Conservation (phyloP, 495 filamentous ascomycete species). For the Neurospora sp. region DNA sequence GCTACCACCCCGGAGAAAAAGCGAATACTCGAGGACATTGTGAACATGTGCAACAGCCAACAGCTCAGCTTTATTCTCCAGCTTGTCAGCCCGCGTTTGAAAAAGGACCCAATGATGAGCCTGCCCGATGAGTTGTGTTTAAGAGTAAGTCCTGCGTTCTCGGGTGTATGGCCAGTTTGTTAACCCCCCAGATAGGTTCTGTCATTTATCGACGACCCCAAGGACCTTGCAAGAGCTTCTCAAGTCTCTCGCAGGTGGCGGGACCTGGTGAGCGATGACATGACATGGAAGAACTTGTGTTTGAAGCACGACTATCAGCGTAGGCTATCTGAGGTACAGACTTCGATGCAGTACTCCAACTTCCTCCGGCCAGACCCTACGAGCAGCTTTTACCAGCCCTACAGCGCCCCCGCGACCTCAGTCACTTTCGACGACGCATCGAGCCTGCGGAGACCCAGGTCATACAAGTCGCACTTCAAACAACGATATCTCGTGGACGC, state of each 20-base stretch:
- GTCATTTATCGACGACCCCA: constrained; percentile 89
- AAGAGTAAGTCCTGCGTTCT: constrained; percentile 44
- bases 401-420: constrained; percentile 5
- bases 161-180: neutral
- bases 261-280: constrained; percentile 88
- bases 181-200: constrained; percentile 50
- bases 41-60: constrained; percentile 88
- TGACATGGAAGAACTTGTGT: constrained; percentile 94
- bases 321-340: constrained; percentile 35
- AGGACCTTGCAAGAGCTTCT: constrained; percentile 80
- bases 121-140: constrained; percentile 89
- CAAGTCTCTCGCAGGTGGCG: constrained; percentile 90
- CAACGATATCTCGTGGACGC: constrained; percentile 94
- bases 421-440: constrained; percentile 30
- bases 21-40: constrained; percentile 65
- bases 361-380: constrained; percentile 12
- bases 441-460: constrained; percentile 36
- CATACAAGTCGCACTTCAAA: constrained; percentile 94
- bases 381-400: neutral
- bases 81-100: constrained; percentile 81
- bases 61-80: constrained; percentile 91
- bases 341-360: constrained; percentile 14
- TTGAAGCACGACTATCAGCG: constrained; percentile 84
- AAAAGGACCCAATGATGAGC: constrained; percentile 87
- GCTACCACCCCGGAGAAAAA: constrained; percentile 41